A percentile compares a stretch with the other conserved stretches of the same genome.
phyloP scores from a whole-genome alignment of 1,284 basidiomycete genomes.

The Phenoliferia sp. region DNA sequence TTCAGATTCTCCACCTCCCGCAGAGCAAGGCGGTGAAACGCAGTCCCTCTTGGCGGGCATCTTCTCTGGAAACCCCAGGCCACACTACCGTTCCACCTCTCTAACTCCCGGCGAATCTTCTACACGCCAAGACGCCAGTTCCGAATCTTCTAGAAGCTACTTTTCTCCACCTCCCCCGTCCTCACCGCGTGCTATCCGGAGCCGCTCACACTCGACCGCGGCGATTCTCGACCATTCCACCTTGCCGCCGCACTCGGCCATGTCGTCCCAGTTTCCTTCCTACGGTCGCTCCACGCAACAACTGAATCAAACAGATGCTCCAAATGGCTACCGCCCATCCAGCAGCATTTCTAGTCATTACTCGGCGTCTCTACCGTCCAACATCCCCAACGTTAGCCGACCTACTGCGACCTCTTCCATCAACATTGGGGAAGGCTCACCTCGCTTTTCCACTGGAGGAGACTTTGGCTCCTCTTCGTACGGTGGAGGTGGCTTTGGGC shows the following conservation, averaged over 20 bases:
- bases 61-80: constrained; percentile 26
- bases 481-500: neutral
- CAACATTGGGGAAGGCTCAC: constrained; percentile 2
- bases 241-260: neutral
- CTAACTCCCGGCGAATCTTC: neutral
- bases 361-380: constrained; percentile 24
- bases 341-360: constrained; percentile 5
- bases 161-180: constrained; percentile 19
- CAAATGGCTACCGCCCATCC: constrained; percentile 21
- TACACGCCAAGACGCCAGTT: neutral
- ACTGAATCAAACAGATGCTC: neutral
- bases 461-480: constrained; percentile 1
- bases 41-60: constrained; percentile 32
- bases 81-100: constrained; percentile 23
- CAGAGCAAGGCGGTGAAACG: constrained; percentile 4
- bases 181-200: neutral
- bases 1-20: neutral
- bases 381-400: constrained; percentile 11
- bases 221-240: neutral
- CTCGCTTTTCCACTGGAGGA: neutral
- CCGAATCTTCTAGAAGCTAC: constrained; percentile 11
- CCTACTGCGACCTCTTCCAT: neutral
- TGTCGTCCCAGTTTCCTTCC: neutral
- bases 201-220: constrained; percentile 3
- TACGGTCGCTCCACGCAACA: constrained; percentile 10